Conservation (phyloP, 2,329 filamentous ascomycete species). For the Aplosporella prunicola region DNA sequence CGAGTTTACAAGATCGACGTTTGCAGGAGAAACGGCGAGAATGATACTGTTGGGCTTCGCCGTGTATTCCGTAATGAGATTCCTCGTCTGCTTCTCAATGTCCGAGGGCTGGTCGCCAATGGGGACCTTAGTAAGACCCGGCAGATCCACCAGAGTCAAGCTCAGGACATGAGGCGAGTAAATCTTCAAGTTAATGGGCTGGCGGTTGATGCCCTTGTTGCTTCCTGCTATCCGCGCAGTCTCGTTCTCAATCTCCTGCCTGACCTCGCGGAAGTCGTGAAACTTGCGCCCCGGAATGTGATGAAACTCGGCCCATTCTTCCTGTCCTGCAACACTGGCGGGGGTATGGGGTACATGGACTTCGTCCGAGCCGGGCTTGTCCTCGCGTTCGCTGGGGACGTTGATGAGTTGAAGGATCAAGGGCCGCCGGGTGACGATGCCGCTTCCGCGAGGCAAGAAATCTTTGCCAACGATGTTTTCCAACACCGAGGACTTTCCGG, state of each 20-base stretch:
- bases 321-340: slow-evolving; percentile 56
- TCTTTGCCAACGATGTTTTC: slow-evolving; percentile 98
- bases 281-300: slow-evolving; percentile 85
- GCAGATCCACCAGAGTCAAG: slow-evolving; percentile 89
- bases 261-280: slow-evolving; percentile 86
- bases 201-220: slow-evolving; percentile 97
- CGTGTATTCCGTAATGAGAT: slow-evolving; percentile 95
- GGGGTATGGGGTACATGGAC: slow-evolving; percentile 65
- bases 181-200: slow-evolving; percentile 96
- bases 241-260: slow-evolving; percentile 94
- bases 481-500: slow-evolving; percentile 94
- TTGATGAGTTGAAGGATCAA: slow-evolving; percentile 98
- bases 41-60: slow-evolving; percentile 98
- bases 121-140: slow-evolving; percentile 92
- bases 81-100: slow-evolving; percentile 97
- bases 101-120: slow-evolving; percentile 96
- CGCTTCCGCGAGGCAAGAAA: slow-evolving; percentile 90
- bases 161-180: slow-evolving; percentile 96
- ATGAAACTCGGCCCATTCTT: slow-evolving; percentile 91
- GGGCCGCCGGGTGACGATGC: slow-evolving; percentile 89
- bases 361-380: slow-evolving; percentile 57
- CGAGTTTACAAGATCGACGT: slow-evolving; percentile 97
- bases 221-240: slow-evolving; percentile 88
- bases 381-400: slow-evolving; percentile 63
- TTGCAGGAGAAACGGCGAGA: slow-evolving; percentile 90